Evolutionary conservation across 768 basidiomycete genomes (phyloP).

Genomic region (Phaeotremella skinneri): DNA sequence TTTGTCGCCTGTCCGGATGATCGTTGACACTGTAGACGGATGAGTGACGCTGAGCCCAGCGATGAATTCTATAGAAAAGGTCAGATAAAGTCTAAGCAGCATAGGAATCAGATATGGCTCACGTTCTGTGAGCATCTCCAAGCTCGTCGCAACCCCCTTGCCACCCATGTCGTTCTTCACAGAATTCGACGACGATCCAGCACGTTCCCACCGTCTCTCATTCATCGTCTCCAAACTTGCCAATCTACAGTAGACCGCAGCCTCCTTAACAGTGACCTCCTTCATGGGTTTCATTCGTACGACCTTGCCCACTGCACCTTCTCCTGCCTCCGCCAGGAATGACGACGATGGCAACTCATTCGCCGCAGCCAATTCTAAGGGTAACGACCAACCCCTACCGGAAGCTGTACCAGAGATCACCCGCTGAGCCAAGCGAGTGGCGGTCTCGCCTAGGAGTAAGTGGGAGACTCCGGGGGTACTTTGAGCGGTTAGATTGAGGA

Average conservation of each 20-base stretch:
- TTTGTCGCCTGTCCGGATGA: conserved; percentile 49
- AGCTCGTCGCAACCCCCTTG: conserved; percentile 39
- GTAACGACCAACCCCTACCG: conserved; percentile 47
- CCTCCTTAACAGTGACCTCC: conserved; percentile 44
- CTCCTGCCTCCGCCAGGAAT: not conserved
- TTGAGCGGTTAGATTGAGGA: conserved; percentile 25
- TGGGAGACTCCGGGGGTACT: conserved; percentile 42
- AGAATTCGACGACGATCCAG: conserved; percentile 12
- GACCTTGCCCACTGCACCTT: conserved; percentile 3
- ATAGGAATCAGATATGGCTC: conserved; percentile 17
- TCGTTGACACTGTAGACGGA: conserved; percentile 51
- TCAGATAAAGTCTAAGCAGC: not conserved
- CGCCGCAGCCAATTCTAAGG: conserved; percentile 37
- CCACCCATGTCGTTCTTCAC: conserved; percentile 34
- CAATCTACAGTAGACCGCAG: conserved; percentile 40
- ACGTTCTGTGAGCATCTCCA: conserved; percentile 49
- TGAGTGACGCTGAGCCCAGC: conserved; percentile 43
- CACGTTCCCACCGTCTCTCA: conserved; percentile 37
- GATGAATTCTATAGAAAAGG: conserved; percentile 40
- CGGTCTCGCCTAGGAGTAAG: conserved; percentile 46
- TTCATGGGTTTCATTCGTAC: conserved; percentile 45
- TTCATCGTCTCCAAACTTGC: conserved; percentile 36
- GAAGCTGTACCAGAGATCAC: conserved; percentile 44
- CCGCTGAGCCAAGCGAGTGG: conserved; percentile 46
- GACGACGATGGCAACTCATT: not conserved